Conservation (phyloP, 164 flowering plant genomes). For the Brasenia schreberi region DNA sequence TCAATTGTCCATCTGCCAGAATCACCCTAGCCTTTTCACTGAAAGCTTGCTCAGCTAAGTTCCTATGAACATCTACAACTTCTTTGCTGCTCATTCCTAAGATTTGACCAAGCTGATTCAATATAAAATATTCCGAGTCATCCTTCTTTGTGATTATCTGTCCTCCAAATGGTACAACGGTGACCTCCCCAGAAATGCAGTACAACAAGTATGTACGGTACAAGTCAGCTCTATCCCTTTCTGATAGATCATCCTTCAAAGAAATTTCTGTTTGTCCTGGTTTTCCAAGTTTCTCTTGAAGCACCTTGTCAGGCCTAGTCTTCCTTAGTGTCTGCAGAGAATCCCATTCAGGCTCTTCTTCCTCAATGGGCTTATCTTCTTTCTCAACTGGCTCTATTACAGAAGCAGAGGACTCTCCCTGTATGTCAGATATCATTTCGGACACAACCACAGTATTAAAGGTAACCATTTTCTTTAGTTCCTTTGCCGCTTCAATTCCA, state of each 20-base stretch:
- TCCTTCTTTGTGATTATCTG: conserved; percentile 58
- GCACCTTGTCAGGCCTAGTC: conserved; percentile 40
- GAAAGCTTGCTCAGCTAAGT: conserved; percentile 83
- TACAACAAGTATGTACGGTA: conserved; percentile 71
- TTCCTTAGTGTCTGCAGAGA: conserved; percentile 59
- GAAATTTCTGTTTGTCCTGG: conserved; percentile 77
- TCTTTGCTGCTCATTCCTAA: conserved; percentile 59
- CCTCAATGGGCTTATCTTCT: conserved; percentile 18
- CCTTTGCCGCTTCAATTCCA: conserved; percentile 67
- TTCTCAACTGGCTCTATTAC: not conserved
- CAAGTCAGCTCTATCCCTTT: conserved; percentile 62
- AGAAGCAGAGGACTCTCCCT: conserved; percentile 57
- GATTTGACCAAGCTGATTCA: conserved; percentile 72
- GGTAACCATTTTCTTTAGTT: conserved; percentile 78
- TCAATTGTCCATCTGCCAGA: conserved; percentile 87
- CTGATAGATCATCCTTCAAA: conserved; percentile 74
- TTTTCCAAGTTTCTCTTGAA: conserved; percentile 36
- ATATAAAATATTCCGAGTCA: conserved; percentile 50
- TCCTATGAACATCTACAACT: conserved; percentile 57
- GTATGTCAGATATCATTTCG: conserved; percentile 63
- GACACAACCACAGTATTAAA: conserved; percentile 82
- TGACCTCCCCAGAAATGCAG: conserved; percentile 72
- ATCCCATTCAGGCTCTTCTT: conserved; percentile 66
- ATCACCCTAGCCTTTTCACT: conserved; percentile 82
- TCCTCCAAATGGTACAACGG: conserved; percentile 51